These are phyloP conservation scores for Monilinia fructicola DNA, from an alignment of 2,329 filamentous ascomycete species.

Conservation along the genomic window DNA sequence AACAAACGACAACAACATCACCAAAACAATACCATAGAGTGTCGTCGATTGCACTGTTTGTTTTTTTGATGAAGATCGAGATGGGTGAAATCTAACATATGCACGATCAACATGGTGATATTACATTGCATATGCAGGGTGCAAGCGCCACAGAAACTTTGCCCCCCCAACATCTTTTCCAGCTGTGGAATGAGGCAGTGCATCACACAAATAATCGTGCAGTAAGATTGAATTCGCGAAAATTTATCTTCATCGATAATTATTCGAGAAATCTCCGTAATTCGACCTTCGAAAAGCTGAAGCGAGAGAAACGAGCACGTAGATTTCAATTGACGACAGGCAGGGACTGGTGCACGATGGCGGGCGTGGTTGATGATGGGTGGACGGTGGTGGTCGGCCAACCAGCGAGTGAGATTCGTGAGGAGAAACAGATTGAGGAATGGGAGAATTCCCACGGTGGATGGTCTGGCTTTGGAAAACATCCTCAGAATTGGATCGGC, in stretches of 20 bases:
- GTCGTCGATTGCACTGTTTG: not conserved
- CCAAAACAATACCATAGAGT: too few relatives aligned
- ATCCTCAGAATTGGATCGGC: constrained; percentile 28
- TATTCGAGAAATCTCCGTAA: not conserved
- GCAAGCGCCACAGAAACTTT: constrained; percentile 12
- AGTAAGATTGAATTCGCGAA: not conserved
- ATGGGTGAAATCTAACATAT: not conserved
- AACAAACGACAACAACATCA: not conserved
- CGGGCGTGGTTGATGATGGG: constrained; percentile 27
- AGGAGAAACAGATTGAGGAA: constrained; percentile 33
- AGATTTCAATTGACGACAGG: not conserved
- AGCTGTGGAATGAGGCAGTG: constrained; percentile 14
- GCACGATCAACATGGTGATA: not conserved
- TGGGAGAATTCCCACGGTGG: constrained; percentile 30
- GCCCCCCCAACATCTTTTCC: constrained; percentile 4
- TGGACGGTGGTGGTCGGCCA: constrained; percentile 31
- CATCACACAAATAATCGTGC: not conserved
- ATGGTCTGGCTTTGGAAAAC: constrained; percentile 36
- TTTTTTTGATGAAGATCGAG: not conserved
- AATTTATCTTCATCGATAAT: not conserved
- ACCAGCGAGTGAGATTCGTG: constrained; percentile 30
- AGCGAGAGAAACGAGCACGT: not conserved
- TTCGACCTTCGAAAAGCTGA: not conserved
- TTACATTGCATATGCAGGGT: constrained; percentile 15
- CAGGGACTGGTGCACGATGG: not conserved